These are phyloP conservation scores for Torulaspora globosa DNA, from an alignment of 1,139 yeast species.

Conservation along the genomic window DNA sequence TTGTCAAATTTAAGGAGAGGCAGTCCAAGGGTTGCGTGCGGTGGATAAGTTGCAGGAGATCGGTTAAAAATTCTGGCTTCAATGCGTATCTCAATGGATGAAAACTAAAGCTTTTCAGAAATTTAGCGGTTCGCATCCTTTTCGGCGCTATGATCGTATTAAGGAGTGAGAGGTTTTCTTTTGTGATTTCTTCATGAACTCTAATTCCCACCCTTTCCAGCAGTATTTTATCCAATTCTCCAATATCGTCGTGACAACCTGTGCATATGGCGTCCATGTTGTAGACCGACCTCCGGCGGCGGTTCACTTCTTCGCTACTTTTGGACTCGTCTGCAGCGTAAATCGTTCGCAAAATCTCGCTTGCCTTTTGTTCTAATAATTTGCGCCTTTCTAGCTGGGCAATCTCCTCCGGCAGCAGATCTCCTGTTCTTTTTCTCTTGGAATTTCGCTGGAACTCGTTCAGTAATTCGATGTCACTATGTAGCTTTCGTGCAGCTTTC, in stretches of 20 bases:
- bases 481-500: conserved; percentile 64
- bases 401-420: conserved; percentile 38
- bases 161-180: conserved; percentile 34
- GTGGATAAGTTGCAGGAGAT: conserved; percentile 34
- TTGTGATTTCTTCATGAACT: conserved; percentile 44
- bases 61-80: conserved; percentile 34
- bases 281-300: conserved; percentile 31
- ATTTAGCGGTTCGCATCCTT: conserved; percentile 79
- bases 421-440: conserved; percentile 30
- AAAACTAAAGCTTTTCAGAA: conserved; percentile 44
- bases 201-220: conserved; percentile 41
- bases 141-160: conserved; percentile 72
- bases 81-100: conserved; percentile 35
- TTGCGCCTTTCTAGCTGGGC: conserved; percentile 31
- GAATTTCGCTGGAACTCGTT: conserved; percentile 53
- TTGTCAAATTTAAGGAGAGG: conserved; percentile 31
- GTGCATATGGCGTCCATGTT: conserved; percentile 53
- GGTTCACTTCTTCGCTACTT: conserved; percentile 10
- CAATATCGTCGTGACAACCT: conserved; percentile 54
- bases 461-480: conserved; percentile 61
- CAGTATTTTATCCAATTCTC: conserved; percentile 39
- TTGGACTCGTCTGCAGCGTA: conserved; percentile 15
- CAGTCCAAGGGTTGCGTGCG: neutral
- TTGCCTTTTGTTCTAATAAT: conserved; percentile 24
- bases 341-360: conserved; percentile 16